Evolutionary conservation across 2,329 filamentous ascomycete genomes (phyloP), one percentile per base, ranked within the genome.

Genomic region (Mollisia scopiformis): DNA sequence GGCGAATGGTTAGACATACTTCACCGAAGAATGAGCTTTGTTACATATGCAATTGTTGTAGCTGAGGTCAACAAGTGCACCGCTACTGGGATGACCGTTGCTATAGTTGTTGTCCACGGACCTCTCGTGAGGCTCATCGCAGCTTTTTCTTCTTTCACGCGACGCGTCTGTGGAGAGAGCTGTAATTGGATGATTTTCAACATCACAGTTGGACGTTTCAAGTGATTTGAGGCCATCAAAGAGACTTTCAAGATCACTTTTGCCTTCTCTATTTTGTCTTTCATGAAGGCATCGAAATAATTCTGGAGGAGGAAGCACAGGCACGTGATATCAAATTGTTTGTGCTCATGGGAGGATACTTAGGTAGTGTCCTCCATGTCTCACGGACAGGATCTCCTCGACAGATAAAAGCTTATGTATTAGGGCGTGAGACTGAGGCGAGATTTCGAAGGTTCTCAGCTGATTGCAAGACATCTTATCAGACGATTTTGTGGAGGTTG

Each of bases 1-100:
- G 69, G 68, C 19, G 68, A 67, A 19, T 21, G 39, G 25, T 28
- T 64, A 28, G 63, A 66, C 61, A 66, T 67, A 54, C 50, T 57
- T 35, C 54, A 21, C 21, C 28, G 25, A n/a, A n/a, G n/a, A 27
- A 54, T 30, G 28, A 54, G 27, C n/a, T 46, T n/a, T n/a, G n/a
- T n/a, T 8, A 51, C 30, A 35, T 51, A 8, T 6, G 30, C 28
- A 33, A 33, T 27, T 13, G n/a, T 23, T 21, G 27, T 28, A 23
- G 49, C 16, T 28, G 5, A 25, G 6, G 46, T 16, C 30, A 7
- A 13, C 14, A 11, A 33, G n/a, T 27, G 43, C 13, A 47, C 21
- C 25, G 23, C 23, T 47, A 23, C 25, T 57, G 31, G 19, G 46
- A 49, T 35, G 13, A 51, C 21, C 10, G 19, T 25, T 25, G 55